Evolutionary conservation across 139 green algal genomes (phyloP).

Genomic region (Tetraselmis striata): DNA sequence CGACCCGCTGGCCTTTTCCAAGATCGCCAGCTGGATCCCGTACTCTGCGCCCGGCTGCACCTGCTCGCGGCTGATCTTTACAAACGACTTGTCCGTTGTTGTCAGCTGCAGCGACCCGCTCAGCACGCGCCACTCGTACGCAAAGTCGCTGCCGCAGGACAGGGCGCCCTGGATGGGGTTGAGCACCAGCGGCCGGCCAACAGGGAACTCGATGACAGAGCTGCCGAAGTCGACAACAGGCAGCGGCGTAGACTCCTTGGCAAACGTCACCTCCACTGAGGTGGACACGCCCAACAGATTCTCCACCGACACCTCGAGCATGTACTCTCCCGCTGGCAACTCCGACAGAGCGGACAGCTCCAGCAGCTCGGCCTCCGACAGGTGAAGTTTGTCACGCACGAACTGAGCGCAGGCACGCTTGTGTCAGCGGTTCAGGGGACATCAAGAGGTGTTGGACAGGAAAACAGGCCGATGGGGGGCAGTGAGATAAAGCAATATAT

Average conservation of each 20-base stretch:
- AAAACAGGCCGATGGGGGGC: too few species aligned
- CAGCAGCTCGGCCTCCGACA: not conserved
- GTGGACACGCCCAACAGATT: not conserved
- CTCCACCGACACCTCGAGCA: not conserved
- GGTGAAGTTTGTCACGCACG: not conserved
- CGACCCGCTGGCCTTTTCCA: not conserved
- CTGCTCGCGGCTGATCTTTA: not conserved
- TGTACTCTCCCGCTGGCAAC: not conserved
- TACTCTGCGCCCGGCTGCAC: not conserved
- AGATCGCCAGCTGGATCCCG: not conserved
- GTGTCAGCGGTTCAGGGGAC: too few species aligned
- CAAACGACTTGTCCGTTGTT: not conserved
- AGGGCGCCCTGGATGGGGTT: not conserved
- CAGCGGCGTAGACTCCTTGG: not conserved
- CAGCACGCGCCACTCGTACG: not conserved
- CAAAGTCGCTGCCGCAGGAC: not conserved
- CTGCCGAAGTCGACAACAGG: not conserved
- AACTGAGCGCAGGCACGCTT: not conserved
- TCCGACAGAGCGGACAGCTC: not conserved
- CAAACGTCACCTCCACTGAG: not conserved
- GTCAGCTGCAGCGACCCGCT: not conserved
- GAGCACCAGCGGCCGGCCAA: not conserved
- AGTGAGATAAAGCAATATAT: too few species aligned
- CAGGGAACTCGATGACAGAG: not conserved
- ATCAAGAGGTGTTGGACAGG: too few species aligned